Evolutionary conservation across 2,329 filamentous ascomycete genomes (phyloP).

Genomic region (Sphaerostilbella broomeana): DNA sequence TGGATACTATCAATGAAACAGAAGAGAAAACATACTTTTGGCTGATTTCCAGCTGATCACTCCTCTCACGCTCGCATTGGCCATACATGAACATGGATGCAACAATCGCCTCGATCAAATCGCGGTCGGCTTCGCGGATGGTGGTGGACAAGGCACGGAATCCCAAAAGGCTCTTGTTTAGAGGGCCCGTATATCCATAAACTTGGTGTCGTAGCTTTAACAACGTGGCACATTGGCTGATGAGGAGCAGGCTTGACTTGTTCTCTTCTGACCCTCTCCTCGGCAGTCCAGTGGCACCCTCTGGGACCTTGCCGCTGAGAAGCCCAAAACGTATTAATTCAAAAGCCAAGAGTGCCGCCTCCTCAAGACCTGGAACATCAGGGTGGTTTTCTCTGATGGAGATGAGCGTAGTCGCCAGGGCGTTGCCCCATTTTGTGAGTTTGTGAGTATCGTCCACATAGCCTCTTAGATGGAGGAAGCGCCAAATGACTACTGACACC

Average conservation of each 20-base stretch:
- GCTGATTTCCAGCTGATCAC: conserved; percentile 62
- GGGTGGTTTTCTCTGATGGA: conserved; percentile 46
- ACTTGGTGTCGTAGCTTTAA: conserved; percentile 74
- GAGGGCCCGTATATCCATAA: conserved; percentile 88
- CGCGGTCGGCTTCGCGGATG: conserved; percentile 71
- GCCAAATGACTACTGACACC: conserved; percentile 69
- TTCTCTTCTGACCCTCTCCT: conserved; percentile 61
- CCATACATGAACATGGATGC: conserved; percentile 75
- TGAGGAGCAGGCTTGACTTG: conserved; percentile 68
- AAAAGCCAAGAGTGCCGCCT: conserved; percentile 74
- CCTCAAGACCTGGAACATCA: conserved; percentile 52
- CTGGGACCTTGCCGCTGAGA: conserved; percentile 62
- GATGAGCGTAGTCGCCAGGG: conserved; percentile 63
- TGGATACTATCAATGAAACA: too few species aligned
- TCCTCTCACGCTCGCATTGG: conserved; percentile 64
- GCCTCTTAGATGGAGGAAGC: conserved; percentile 80
- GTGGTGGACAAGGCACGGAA: conserved; percentile 79
- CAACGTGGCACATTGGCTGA: conserved; percentile 80
- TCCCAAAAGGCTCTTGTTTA: conserved; percentile 81
- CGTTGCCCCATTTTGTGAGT: conserved; percentile 77
- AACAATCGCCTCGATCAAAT: conserved; percentile 76
- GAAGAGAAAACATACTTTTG: conserved; percentile 51
- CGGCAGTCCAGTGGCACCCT: conserved; percentile 49
- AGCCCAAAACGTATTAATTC: conserved; percentile 77
- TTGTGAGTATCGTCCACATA: conserved; percentile 76